Conservation (phyloP, 371 early-diverging fungal genomes). For the Mortierella sp. region DNA sequence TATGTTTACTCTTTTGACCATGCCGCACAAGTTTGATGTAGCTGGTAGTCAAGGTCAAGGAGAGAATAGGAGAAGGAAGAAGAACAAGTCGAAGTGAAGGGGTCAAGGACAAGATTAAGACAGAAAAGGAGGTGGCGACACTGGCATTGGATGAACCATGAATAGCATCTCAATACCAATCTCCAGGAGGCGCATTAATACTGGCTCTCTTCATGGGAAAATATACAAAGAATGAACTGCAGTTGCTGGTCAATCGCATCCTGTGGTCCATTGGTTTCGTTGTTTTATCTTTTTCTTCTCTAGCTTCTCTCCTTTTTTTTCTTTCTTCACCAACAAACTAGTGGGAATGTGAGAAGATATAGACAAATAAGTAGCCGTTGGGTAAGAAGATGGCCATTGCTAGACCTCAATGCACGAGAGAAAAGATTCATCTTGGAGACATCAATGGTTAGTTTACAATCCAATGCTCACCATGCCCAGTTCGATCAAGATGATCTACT, state of each 20-base stretch:
- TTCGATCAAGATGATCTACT: background rate
- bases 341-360: background rate
- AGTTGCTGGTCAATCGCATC: background rate
- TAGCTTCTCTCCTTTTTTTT: background rate
- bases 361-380: background rate
- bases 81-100: constrained; percentile 1
- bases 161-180: background rate
- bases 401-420: background rate
- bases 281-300: background rate
- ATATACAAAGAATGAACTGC: background rate
- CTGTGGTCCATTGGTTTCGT: background rate
- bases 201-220: background rate
- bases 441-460: background rate
- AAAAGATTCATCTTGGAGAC: background rate
- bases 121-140: constrained; percentile 7
- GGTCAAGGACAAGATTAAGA: background rate
- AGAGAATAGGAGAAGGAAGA: background rate
- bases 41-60: background rate
- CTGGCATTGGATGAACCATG: background rate
- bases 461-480: background rate
- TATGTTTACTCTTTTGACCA: background rate
- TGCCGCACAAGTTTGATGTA: background rate
- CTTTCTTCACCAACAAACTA: background rate
- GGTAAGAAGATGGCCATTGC: background rate
- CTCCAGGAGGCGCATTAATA: background rate